phyloP scores from a whole-genome alignment of 2,329 filamentous ascomycete species.

The Knoxdaviesia proteae region DNA sequence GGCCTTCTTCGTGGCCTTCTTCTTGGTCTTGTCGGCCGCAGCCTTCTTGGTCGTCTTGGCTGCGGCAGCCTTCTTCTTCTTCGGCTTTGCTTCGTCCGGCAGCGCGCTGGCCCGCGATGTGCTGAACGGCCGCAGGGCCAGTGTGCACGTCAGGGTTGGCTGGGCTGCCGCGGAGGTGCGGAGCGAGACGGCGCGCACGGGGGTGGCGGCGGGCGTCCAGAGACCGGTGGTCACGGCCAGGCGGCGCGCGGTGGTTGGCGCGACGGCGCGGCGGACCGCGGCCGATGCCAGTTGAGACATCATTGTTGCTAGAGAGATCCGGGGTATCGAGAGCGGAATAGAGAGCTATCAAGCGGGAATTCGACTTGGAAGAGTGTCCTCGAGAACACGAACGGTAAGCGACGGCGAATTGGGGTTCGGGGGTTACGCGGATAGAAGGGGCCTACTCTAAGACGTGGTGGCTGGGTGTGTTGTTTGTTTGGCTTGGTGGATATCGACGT shows the following conservation, averaged over 20 bases:
- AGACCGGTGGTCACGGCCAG: conserved; percentile 1
- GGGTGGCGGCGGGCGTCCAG: background rate
- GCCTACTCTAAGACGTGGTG: background rate
- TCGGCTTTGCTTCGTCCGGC: background rate
- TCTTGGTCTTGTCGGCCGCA: conserved; percentile 7
- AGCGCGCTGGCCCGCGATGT: background rate
- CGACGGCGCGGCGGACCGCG: conserved; percentile 1
- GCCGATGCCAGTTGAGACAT: background rate
- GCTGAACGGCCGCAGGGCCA: background rate
- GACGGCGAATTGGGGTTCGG: background rate
- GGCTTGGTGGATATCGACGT: no score
- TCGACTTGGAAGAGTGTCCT: no score
- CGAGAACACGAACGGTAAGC: no score
- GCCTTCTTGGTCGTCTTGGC: conserved; percentile 1
- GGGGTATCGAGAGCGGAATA: background rate
- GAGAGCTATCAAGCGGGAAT: background rate
- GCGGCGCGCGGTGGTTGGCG: background rate
- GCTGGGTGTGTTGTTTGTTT: no score
- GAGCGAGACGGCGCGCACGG: conserved; percentile 2
- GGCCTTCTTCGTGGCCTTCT: conserved; percentile 8
- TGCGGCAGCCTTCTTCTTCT: background rate
- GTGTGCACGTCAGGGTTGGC: conserved; percentile 1
- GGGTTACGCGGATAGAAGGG: background rate
- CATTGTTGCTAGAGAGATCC: background rate
- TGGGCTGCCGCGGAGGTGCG: background rate